A percentile compares a stretch with the other conserved stretches of the same genome.
Conservation (phyloP, 2,329 filamentous ascomycete genomes). For the Paecilomyces niveus region DNA sequence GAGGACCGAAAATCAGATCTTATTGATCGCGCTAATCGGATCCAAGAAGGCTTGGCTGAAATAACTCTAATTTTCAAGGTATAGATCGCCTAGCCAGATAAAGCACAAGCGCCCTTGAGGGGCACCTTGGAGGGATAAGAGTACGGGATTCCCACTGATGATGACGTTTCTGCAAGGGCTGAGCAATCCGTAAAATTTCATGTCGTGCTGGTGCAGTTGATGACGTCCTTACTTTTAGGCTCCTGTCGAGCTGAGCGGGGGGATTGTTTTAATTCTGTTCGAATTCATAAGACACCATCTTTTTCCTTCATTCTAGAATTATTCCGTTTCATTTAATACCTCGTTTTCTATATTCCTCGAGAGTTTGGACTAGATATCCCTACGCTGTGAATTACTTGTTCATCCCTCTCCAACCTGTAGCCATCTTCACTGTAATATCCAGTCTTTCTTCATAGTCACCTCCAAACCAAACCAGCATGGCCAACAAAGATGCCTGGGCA, state of each 20-base stretch:
- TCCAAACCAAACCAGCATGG: slow-evolving; percentile 18
- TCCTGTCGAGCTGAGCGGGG: not conserved
- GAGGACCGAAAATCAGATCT: not conserved
- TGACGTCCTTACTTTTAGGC: not conserved
- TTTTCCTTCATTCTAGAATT: too few relatives aligned
- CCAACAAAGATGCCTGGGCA: slow-evolving; percentile 49
- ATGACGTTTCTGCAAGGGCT: not conserved
- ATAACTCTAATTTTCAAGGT: not conserved
- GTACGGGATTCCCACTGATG: not conserved
- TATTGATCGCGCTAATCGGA: not conserved
- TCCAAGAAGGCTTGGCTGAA: not conserved
- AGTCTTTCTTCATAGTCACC: not conserved
- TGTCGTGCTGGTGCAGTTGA: not conserved
- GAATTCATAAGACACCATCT: too few relatives aligned
- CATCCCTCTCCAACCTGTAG: not conserved
- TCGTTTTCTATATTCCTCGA: too few relatives aligned
- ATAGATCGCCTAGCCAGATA: not conserved
- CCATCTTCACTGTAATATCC: not conserved
- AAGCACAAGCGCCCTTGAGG: not conserved
- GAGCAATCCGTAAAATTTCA: not conserved
- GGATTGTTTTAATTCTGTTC: too few relatives aligned
- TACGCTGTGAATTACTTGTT: not conserved
- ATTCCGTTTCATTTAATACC: too few relatives aligned
- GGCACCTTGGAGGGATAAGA: not conserved
- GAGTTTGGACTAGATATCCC: too few relatives aligned